Percentiles rank a stretch among this genome's conserved stretches.
Evolutionary conservation across 345 rosid genomes (phyloP).

Genomic region (Lagerstroemia speciosa): DNA sequence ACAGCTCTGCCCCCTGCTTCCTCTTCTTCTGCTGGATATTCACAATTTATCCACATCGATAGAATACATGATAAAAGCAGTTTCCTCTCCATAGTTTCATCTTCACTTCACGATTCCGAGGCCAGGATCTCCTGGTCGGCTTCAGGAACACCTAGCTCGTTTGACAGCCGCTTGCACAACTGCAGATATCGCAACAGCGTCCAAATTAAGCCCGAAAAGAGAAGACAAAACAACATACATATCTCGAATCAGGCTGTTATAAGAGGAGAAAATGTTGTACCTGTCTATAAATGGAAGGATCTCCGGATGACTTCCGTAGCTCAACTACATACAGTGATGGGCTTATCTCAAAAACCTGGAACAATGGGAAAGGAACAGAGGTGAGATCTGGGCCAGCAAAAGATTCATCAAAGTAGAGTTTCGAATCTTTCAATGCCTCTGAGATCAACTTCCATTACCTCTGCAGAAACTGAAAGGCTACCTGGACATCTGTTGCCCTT

Average conservation of each 20-base stretch:
- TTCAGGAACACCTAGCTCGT: constrained; percentile 51
- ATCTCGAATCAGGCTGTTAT: no score
- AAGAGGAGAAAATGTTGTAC: no score
- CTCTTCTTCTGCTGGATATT: background rate
- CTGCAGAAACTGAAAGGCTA: constrained; percentile 65
- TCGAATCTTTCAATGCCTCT: background rate
- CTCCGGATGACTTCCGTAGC: constrained; percentile 74
- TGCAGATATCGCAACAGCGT: constrained; percentile 22
- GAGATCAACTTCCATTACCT: constrained; percentile 33
- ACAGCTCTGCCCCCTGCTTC: background rate
- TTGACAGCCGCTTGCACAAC: constrained; percentile 64
- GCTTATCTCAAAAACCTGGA: constrained; percentile 78
- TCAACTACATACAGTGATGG: constrained; percentile 76
- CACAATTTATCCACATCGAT: background rate
- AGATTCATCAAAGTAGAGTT: background rate
- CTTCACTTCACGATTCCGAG: constrained; percentile 16
- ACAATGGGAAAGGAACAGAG: background rate
- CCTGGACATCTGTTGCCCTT: constrained; percentile 39
- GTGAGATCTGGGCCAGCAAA: background rate
- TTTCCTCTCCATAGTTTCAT: background rate
- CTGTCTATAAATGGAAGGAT: constrained; percentile 37
- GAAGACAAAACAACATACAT: no score
- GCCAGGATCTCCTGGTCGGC: constrained; percentile 21
- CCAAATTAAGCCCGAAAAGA: no score
- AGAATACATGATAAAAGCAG: background rate